phyloP scores from a whole-genome alignment of 2,329 filamentous ascomycete species.

The Cryphonectria carpinicola region DNA sequence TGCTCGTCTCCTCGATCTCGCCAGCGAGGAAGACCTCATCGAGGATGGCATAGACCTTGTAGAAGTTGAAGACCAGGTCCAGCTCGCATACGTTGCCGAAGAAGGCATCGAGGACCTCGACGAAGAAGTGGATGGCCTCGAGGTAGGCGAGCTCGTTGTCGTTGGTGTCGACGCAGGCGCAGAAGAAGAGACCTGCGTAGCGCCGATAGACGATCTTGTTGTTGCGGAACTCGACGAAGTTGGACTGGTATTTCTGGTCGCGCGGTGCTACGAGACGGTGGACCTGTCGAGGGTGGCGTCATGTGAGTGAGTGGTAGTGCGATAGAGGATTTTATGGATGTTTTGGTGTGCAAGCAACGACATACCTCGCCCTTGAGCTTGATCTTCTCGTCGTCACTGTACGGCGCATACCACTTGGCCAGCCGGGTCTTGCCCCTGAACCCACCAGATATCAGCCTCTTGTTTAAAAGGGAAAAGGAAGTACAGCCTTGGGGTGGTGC shows the following conservation, averaged over 20 bases:
- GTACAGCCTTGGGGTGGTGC: neutral
- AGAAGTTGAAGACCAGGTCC: slow-evolving; percentile 83
- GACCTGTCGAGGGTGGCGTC: slow-evolving; percentile 57
- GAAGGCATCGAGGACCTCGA: slow-evolving; percentile 97
- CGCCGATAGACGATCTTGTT: slow-evolving; percentile 97
- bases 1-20: slow-evolving; percentile 98
- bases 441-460: slow-evolving; percentile 15
- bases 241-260: slow-evolving; percentile 99
- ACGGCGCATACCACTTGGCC: slow-evolving; percentile 98
- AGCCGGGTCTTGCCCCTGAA: slow-evolving; percentile 93
- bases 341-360: neutral
- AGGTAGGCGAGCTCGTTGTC: slow-evolving; percentile 97
- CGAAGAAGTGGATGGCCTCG: slow-evolving; percentile 98
- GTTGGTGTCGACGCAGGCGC: slow-evolving; percentile 97
- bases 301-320: neutral
- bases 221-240: slow-evolving; percentile 95
- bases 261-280: slow-evolving; percentile 96
- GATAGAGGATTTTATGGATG: neutral
- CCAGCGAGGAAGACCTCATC: slow-evolving; percentile 98
- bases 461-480: neutral
- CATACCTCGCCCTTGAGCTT: slow-evolving; percentile 95
- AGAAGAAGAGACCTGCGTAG: slow-evolving; percentile 98
- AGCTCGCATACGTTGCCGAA: slow-evolving; percentile 99
- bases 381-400: slow-evolving; percentile 98
- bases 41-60: slow-evolving; percentile 94